Percentiles rank a stretch among this genome's conserved stretches.
phyloP scores from a whole-genome alignment of 768 basidiomycete species.

The Rhizopogon vesiculosus region DNA sequence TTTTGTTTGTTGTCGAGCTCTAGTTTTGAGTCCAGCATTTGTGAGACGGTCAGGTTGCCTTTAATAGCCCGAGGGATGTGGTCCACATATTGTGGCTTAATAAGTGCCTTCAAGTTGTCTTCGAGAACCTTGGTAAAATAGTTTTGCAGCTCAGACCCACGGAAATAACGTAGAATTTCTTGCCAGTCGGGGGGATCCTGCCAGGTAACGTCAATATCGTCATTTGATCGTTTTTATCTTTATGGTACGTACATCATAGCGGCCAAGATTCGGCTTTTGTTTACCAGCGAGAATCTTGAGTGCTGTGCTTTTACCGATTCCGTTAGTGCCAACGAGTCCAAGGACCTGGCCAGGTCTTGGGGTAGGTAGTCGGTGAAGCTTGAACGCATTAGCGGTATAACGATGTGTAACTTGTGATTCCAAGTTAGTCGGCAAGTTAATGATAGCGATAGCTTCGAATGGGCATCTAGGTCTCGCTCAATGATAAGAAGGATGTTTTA shows the following conservation, averaged over 20 bases:
- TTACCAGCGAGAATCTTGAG: constrained; percentile 96
- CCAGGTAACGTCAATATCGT: constrained; percentile 1
- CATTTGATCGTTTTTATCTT: neutral
- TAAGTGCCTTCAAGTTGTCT: constrained; percentile 96
- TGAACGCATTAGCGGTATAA: constrained; percentile 98
- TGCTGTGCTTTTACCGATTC: constrained; percentile 99
- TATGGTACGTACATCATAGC: constrained; percentile 73
- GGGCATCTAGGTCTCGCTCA: constrained; percentile 68
- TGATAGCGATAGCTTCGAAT: constrained; percentile 98
- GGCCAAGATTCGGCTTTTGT: constrained; percentile 94
- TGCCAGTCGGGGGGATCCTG: constrained; percentile 99
- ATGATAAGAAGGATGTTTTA: neutral
- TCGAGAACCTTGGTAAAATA: constrained; percentile 99
- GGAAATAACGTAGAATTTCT: constrained; percentile 97
- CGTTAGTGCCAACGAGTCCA: constrained; percentile 98
- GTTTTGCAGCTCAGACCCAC: constrained; percentile 97
- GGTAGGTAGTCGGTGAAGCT: constrained; percentile 95
- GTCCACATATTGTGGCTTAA: constrained; percentile 99
- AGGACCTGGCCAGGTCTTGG: constrained; percentile 97
- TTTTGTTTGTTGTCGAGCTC: constrained; percentile 86
- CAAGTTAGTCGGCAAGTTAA: constrained; percentile 97
- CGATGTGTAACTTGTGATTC: constrained; percentile 96
- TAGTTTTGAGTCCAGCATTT: constrained; percentile 91
- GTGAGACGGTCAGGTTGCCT: constrained; percentile 74
- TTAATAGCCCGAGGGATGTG: constrained; percentile 97